phyloP scores from a whole-genome alignment of 805 yeast species.

The Candida takata region DNA sequence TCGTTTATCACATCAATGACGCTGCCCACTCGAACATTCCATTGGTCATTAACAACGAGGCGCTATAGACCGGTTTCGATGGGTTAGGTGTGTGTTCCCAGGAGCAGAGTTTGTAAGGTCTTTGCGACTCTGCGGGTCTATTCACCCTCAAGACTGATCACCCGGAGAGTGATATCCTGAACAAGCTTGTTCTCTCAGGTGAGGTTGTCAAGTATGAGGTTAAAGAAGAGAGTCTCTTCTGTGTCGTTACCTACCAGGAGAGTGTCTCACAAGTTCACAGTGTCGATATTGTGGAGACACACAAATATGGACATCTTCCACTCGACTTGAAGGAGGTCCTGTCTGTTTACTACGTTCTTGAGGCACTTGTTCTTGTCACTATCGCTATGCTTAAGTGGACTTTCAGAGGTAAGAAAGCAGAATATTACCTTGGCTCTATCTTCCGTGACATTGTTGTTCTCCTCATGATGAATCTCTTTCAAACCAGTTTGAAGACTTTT shows the following conservation, averaged over 20 bases:
- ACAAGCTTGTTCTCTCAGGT: background rate
- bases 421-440: constrained; percentile 8
- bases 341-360: background rate
- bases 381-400: constrained; percentile 1
- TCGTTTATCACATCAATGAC: constrained; percentile 11
- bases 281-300: constrained; percentile 3
- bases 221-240: constrained; percentile 5
- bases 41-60: constrained; percentile 2
- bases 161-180: constrained; percentile 2
- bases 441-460: constrained; percentile 6
- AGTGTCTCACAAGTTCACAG: constrained; percentile 4
- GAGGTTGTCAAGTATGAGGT: background rate
- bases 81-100: constrained; percentile 14
- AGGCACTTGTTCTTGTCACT: background rate
- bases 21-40: constrained; percentile 11
- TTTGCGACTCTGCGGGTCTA: constrained; percentile 10
- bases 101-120: constrained; percentile 6
- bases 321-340: constrained; percentile 2
- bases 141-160: constrained; percentile 6
- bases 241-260: constrained; percentile 11
- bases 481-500: background rate
- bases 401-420: constrained; percentile 4
- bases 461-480: background rate
- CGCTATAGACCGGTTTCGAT: constrained; percentile 1
- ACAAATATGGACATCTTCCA: constrained; percentile 8